Percentiles rank a stretch among this genome's conserved stretches.
Conservation (phyloP, 1,284 basidiomycete genomes). For the Taiwanofungus camphoratus region DNA sequence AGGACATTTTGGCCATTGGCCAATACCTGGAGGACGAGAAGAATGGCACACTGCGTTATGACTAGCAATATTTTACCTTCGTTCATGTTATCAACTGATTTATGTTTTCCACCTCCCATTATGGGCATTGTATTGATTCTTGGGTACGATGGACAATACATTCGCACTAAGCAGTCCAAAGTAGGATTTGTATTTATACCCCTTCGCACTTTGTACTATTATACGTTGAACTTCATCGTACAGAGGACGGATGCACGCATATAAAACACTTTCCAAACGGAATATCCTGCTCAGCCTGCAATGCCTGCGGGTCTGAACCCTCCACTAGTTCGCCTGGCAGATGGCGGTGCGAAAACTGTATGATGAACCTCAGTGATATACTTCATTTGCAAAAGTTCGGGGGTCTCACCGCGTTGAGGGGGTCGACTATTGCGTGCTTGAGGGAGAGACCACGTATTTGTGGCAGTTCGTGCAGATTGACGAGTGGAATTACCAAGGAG, state of each 20-base stretch:
- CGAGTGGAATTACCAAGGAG: constrained; percentile 35
- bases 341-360: constrained; percentile 18
- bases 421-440: constrained; percentile 5
- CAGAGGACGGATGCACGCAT: constrained; percentile 2
- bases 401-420: constrained; percentile 8
- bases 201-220: constrained; percentile 9
- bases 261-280: neutral
- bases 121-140: constrained; percentile 3
- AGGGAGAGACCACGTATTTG: constrained; percentile 8
- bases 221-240: constrained; percentile 2
- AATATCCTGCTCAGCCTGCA: neutral
- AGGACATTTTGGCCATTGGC: constrained; percentile 80
- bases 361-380: neutral
- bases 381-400: neutral
- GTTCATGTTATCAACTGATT: constrained; percentile 5
- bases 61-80: constrained; percentile 16
- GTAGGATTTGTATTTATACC: constrained; percentile 23
- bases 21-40: constrained; percentile 86
- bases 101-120: neutral
- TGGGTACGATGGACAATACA: constrained; percentile 7
- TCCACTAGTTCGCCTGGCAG: constrained; percentile 19
- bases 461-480: constrained; percentile 11
- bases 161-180: constrained; percentile 6
- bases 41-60: constrained; percentile 54
- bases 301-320: constrained; percentile 26